Conservation (phyloP, 108 stramenopile genomes). For the Cyclotella distinguenda region DNA sequence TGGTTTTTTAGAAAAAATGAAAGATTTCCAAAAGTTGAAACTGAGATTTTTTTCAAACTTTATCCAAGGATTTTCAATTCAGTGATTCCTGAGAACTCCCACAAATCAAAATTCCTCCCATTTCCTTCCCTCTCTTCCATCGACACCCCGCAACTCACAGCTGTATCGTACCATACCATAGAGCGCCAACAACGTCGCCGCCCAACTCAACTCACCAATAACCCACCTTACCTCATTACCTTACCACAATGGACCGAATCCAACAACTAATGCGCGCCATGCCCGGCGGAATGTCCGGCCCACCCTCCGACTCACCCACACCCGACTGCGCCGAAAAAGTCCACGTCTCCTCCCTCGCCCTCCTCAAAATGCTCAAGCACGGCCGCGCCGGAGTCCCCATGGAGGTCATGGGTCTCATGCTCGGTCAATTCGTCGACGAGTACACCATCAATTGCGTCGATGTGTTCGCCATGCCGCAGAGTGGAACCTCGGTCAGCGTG, state of each 20-base stretch:
- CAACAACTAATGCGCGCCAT: slow-evolving; percentile 89
- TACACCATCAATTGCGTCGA: slow-evolving; percentile 99
- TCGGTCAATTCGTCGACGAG: slow-evolving; percentile 99
- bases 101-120: too few relatives aligned
- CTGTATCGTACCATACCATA: not conserved
- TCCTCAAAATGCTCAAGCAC: slow-evolving; percentile 99
- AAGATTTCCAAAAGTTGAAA: too few relatives aligned
- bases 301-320: slow-evolving; percentile 75
- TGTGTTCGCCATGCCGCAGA: slow-evolving; percentile 99
- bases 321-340: slow-evolving; percentile 97
- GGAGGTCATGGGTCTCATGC: slow-evolving; percentile 99
- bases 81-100: too few relatives aligned
- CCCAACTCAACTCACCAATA: not conserved
- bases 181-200: not conserved
- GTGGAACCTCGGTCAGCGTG: slow-evolving; percentile 95
- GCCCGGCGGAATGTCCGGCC: slow-evolving; percentile 78
- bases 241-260: slow-evolving; percentile 74
- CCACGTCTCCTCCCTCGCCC: slow-evolving; percentile 95
- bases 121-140: too few relatives aligned
- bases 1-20: too few relatives aligned
- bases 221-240: not conserved
- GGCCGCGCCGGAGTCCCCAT: slow-evolving; percentile 99
- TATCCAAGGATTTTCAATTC: too few relatives aligned
- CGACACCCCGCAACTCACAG: too few relatives aligned
- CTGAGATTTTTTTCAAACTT: too few relatives aligned